Conservation (phyloP, 208 protist genomes). For the Wallacemonas sp. region DNA sequence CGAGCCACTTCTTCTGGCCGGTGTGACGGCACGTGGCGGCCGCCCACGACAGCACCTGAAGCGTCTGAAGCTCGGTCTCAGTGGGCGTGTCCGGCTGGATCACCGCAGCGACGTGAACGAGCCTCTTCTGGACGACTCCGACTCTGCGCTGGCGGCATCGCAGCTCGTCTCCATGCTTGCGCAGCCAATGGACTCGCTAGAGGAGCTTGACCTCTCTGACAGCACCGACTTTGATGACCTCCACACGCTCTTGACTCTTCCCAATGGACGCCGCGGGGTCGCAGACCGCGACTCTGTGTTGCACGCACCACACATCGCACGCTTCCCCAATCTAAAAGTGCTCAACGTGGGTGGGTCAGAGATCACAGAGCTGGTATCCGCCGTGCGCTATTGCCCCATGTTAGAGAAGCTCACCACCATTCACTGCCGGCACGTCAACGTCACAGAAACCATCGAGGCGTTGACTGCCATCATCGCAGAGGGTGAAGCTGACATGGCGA, state of each 20-base stretch:
- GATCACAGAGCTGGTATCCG: not conserved
- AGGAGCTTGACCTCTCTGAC: not conserved
- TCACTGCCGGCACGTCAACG: not conserved
- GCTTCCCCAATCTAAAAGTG: constrained; percentile 4
- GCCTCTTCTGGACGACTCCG: not conserved
- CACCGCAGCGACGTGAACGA: not conserved
- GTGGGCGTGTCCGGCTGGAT: not conserved
- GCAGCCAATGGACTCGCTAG: not conserved
- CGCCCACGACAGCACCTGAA: not conserved
- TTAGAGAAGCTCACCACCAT: not conserved
- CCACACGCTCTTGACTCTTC: constrained; percentile 1
- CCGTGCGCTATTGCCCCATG: not conserved
- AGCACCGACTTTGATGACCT: not conserved
- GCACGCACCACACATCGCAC: not conserved
- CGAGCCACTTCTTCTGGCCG: not conserved
- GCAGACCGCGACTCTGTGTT: not conserved
- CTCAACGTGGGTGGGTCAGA: not conserved
- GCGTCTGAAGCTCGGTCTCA: not conserved
- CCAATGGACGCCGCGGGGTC: not conserved
- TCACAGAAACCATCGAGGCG: not conserved
- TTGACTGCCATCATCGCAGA: not conserved
- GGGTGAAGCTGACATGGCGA: not conserved
- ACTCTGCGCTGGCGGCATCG: not conserved
- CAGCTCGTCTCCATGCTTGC: not conserved
- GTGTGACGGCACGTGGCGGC: not conserved